Evolutionary conservation across 2,329 filamentous ascomycete species (phyloP).

Genomic region (Fusarium sp.): DNA sequence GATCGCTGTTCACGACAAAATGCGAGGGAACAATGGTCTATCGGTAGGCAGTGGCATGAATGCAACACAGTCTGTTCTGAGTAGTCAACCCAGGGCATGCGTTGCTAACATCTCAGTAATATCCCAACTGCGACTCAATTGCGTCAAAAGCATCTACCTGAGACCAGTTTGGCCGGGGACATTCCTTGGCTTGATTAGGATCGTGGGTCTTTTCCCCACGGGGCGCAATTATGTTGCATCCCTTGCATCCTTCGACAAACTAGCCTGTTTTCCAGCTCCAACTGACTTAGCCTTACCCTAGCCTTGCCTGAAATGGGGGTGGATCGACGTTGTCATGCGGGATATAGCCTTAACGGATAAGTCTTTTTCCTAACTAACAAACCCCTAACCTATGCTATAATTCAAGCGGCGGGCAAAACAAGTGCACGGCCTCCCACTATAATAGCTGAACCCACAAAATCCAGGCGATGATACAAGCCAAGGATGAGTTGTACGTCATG

Average conservation of each 20-base stretch:
- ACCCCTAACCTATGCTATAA: fast-evolving
- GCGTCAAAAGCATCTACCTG: too few relatives aligned
- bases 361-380: not conserved
- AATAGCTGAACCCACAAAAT: not conserved
- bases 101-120: too few relatives aligned
- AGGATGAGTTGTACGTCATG: not conserved
- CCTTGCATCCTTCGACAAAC: not conserved
- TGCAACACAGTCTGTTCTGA: too few relatives aligned
- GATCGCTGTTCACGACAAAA: too few relatives aligned
- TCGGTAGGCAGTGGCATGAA: too few relatives aligned
- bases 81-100: too few relatives aligned
- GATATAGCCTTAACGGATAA: not conserved
- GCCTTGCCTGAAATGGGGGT: not conserved
- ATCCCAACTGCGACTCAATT: too few relatives aligned
- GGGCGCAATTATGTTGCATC: not conserved
- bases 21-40: too few relatives aligned
- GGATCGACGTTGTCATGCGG: not conserved
- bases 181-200: too few relatives aligned
- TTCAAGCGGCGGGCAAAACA: too few relatives aligned
- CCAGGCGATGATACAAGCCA: not conserved
- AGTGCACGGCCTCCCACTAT: not conserved
- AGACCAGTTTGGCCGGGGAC: too few relatives aligned
- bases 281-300: not conserved
- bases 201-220: not conserved
- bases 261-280: not conserved